These are phyloP conservation scores for Curvularia sp. DNA, from an alignment of 2,329 filamentous ascomycete species.

Conservation along the genomic window DNA sequence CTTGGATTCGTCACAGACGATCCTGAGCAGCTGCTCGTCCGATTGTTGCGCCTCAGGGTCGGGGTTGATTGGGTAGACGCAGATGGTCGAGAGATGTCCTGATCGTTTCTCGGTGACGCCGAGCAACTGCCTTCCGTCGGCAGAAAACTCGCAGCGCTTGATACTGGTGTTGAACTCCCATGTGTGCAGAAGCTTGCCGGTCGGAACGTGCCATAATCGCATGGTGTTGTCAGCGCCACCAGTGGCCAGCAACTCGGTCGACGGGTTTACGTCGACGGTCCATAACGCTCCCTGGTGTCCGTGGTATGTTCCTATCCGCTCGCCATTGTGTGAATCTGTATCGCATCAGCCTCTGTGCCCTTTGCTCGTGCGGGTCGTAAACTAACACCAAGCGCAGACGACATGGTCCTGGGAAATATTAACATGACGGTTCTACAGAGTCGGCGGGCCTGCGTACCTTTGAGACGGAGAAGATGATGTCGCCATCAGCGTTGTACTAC, in stretches of 20 bases:
- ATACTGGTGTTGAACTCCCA: conserved; percentile 98
- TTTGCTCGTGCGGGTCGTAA: conserved; percentile 1
- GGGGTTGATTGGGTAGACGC: conserved; percentile 86
- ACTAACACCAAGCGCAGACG: conserved; percentile 85
- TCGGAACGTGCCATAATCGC: conserved; percentile 94
- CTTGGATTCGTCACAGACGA: conserved; percentile 91
- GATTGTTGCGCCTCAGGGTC: conserved; percentile 84
- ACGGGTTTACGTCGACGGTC: conserved; percentile 96
- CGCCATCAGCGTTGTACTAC: conserved; percentile 79
- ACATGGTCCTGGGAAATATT: conserved; percentile 71
- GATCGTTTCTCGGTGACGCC: conserved; percentile 99
- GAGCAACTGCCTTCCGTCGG: conserved; percentile 88
- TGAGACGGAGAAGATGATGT: conserved; percentile 89
- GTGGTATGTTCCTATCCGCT: conserved; percentile 91
- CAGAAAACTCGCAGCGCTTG: conserved; percentile 96
- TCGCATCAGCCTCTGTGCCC: conserved; percentile 30
- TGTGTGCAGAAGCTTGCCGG: conserved; percentile 89
- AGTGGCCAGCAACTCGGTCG: conserved; percentile 87
- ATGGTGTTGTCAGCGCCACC: conserved; percentile 99
- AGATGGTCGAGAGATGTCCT: conserved; percentile 92
- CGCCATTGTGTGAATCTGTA: conserved; percentile 84
- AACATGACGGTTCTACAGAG: not conserved
- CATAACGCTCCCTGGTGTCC: conserved; percentile 98
- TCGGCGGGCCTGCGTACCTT: conserved; percentile 7
- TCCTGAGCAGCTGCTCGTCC: conserved; percentile 82